Evolutionary conservation across 306 rosid species (phyloP), one percentile per base, ranked within the genome.

Genomic region (Cotoneaster glaucophyllus): DNA sequence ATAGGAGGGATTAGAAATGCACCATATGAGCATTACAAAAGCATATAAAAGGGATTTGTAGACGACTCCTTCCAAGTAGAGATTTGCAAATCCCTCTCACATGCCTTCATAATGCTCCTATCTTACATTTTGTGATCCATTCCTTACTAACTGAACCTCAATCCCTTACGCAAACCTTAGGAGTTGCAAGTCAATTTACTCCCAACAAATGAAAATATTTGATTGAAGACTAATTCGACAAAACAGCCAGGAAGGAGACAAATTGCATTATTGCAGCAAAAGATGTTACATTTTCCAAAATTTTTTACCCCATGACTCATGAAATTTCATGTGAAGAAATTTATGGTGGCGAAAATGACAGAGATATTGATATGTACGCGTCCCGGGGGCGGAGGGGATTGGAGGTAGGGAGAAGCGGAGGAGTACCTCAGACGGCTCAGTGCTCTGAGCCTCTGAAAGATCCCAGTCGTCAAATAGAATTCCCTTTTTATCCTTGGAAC

Each of bases 401-500:
- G 32, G 45, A 70, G 29, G 41, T 45, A 52, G 1, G 44, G 29
- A 34, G 67, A 32, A 37, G 44, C 41, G 39, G 67, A 59, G 37
- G 76, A 17, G 76, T 78, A 95, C 99, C 99, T 90, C 97, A 83
- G 96, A 74, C 73, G 84, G 78, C 56, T 95, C 98, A 64, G 81
- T 71, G 24, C 92, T 87, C 77, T 93, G 89, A 34, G 86, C 82
- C 74, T 95, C 99, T 22, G 97, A 90, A 82, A 95, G 93, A 88
- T 95, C 97, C 99, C 99, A 95, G 71, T 95, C 97, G 74, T 92
- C 97, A 82, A 88, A 90, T 62, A 90, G 84, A 79, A 53, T 84
- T 69, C 91, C 89, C 79, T 84, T 95, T 63, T 88, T 92, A 65
- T 95, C 99, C 85, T 95, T 92, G 24, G 99, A 89, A 82, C 81